Base-by-base conservation (phyloP, 331 rosid genomes). In the Ulmus americana region DNA sequence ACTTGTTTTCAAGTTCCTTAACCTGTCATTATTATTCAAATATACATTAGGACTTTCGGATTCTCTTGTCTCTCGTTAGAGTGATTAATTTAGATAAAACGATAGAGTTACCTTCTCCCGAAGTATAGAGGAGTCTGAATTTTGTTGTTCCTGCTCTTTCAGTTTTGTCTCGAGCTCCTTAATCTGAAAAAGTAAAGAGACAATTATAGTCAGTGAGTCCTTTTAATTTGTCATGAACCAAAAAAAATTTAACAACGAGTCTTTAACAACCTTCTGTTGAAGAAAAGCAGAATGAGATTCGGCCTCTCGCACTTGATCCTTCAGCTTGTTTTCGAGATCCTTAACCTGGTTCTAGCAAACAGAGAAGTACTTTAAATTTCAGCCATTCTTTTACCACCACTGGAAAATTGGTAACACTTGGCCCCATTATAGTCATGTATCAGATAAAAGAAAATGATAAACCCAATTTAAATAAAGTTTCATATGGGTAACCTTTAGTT, bases 111-210 rank as follows among this genome's bases (percentile, higher is more conserved):
- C 96, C 95, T 82, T 86, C 51, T 81, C 86, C 67, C 70, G 77
- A 69, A 84, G 86, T 67, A 82, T 46, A 59, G 28, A 45, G 53
- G 78, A 61, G 61, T 81, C 84, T 56, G 83, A 72, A 46, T 55
- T 73, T 61, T 65, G 81, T 64, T 84, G 89, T 63, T 84, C 81
- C 67, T 84, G 82, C 71, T 86, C 95, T 70, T 60, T 84, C 71
- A 90, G 69, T 82, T 82, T 86, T 67, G 69, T 81, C 83, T 90
- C 95, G 12, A 86, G 84, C 56, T 86, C 96, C 54, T 65, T 74
- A 45, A 90, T 66, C 96, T 90, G 74, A 70, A 70, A 42, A 69
- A 63, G 64, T 3, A 62, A 69, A 43, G 70, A 63, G 43, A 22
- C 35, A 55, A 5, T 67, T 22, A 61, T 42, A 11, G 53, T 63